Conservation (phyloP, 1,284 basidiomycete species). For the Porogramme epimiltina region DNA sequence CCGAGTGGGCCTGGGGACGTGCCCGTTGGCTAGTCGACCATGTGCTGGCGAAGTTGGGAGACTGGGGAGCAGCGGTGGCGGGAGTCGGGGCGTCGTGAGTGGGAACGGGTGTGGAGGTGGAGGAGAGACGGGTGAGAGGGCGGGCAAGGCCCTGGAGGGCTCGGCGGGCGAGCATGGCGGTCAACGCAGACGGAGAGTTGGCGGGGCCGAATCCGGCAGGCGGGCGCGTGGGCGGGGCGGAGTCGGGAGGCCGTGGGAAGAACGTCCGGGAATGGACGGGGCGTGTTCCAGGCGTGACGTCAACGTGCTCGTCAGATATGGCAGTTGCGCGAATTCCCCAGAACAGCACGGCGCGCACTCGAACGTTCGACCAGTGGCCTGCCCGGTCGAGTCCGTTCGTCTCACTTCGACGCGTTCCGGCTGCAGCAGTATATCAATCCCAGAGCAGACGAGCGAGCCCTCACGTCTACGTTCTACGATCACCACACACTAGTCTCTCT, state of each 20-base stretch:
- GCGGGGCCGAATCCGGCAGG: constrained; percentile 17
- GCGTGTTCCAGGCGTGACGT: constrained; percentile 13
- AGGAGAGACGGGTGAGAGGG: constrained; percentile 34
- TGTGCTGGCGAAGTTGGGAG: constrained; percentile 76
- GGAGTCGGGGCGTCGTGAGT: constrained; percentile 32
- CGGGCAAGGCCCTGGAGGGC: constrained; percentile 34
- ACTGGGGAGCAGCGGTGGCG: constrained; percentile 53
- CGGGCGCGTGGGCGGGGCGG: constrained; percentile 5
- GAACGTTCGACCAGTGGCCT: constrained; percentile 17
- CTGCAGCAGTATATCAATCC: constrained; percentile 18
- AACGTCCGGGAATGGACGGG: constrained; percentile 20
- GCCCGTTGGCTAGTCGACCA: constrained; percentile 79
- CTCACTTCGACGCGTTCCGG: constrained; percentile 20
- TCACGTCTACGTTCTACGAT: constrained; percentile 17
- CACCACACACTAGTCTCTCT: constrained; percentile 23
- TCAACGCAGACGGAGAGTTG: constrained; percentile 18
- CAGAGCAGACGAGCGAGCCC: constrained; percentile 24
- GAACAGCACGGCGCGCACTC: constrained; percentile 11
- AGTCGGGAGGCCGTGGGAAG: constrained; percentile 22
- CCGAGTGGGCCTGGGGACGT: constrained; percentile 55
- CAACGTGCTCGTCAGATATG: constrained; percentile 4
- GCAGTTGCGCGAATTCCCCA: background rate
- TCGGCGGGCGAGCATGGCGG: constrained; percentile 40
- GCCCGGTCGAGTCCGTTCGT: constrained; percentile 16
- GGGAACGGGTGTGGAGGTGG: constrained; percentile 25